Evolutionary conservation across 495 filamentous ascomycete species (phyloP), one percentile per base, ranked within the genome.

Genomic region (Astrothelium macrocarpum): DNA sequence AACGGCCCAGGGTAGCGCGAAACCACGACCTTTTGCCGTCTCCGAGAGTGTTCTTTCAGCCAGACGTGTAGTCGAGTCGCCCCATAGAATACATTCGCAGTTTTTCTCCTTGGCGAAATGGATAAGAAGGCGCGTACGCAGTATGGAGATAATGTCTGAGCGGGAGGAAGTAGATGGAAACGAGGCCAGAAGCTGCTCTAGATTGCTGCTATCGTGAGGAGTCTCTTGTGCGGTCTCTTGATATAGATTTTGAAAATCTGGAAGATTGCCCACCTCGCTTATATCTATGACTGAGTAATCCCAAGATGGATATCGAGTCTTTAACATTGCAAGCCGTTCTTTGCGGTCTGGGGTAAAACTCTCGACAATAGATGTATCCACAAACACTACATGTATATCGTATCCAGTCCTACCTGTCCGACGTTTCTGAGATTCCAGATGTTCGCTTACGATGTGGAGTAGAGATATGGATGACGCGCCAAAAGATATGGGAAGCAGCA

Each of bases 21-120:
- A 88, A 0, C 92, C 94, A 2, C 94, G 81, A 0, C 94, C 94
- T 75, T 97, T 96, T 5, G 95, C 91, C 2, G 91, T 89, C 72
- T 91, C 89, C 1, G 90, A 79, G 2, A 98, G 84, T 2, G 90
- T 89, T 67, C 88, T 88, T 67, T 93, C 89, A 2, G 94, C 93
- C 26, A 98, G 82, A 12, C 87, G 81, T 9, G 90, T 97, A 11
- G 95, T 95, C 53, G 84, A 90, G 76, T 94, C 85, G 18, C 90
- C 93, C 76, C 93, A 89, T 0, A 97, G 71, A 29, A 97, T 80
- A 23, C 82, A 80, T 62, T 85, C 80, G 71, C 87, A 93, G n/a
- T 67, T 72, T 28, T 78, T 68, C 1, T 72, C 69, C 60, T 82
- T 79, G 18, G 90, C 89, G 49, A 83, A 78, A 12, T 82, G 78